Evolutionary conservation across 768 basidiomycete species (phyloP).

Genomic region (Lentinula aciculospora): DNA sequence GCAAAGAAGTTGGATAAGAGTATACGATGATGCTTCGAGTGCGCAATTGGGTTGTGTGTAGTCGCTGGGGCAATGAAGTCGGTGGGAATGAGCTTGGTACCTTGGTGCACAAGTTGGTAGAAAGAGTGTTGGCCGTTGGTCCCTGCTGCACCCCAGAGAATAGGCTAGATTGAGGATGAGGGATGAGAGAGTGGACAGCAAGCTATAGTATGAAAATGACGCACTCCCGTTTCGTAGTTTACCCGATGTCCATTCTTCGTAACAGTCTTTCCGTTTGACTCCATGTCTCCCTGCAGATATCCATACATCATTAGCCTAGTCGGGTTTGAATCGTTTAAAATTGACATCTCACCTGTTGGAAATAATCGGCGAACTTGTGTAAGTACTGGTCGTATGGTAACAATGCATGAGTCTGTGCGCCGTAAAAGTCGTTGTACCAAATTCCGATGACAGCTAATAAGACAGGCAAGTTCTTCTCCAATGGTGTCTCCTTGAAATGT

Average conservation of each 20-base stretch:
- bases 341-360: conserved; percentile 69
- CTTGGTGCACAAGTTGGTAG: conserved; percentile 96
- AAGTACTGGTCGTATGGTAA: conserved; percentile 99
- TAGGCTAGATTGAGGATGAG: conserved; percentile 65
- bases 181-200: background rate
- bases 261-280: conserved; percentile 96
- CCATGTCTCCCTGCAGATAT: conserved; percentile 84
- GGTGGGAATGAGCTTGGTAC: conserved; percentile 86
- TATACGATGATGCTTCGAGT: conserved; percentile 95
- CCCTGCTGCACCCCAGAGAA: conserved; percentile 98
- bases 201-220: conserved; percentile 22
- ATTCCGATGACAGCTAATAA: conserved; percentile 85
- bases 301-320: background rate
- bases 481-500: conserved; percentile 85
- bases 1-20: conserved; percentile 98
- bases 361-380: conserved; percentile 99
- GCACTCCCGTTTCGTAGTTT: conserved; percentile 91
- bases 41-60: conserved; percentile 81
- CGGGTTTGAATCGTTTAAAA: background rate
- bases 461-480: conserved; percentile 91
- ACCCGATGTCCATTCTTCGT: conserved; percentile 93
- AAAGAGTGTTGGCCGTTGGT: conserved; percentile 99
- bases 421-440: conserved; percentile 99
- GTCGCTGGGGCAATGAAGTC: conserved; percentile 91
- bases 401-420: conserved; percentile 90